phyloP scores from a whole-genome alignment of 164 flowering plant genomes.

The Platanus orientalis region DNA sequence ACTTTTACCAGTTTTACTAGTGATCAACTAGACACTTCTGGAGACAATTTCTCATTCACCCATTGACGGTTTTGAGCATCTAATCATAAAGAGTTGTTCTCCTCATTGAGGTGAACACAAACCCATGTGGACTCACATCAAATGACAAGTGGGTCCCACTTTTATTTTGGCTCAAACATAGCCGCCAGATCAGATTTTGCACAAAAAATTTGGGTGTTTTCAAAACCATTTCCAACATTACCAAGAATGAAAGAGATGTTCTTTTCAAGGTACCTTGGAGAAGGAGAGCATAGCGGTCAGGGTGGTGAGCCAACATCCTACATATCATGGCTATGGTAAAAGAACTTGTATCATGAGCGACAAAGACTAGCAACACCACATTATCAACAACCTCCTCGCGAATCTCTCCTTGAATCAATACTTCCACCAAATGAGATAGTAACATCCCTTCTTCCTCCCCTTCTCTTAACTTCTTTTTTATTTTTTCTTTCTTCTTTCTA shows the following conservation, averaged over 20 bases:
- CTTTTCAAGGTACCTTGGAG: constrained; percentile 40
- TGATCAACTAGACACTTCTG: too few species aligned
- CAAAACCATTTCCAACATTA: too few species aligned
- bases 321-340: constrained; percentile 69
- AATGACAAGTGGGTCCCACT: too few species aligned
- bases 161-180: too few species aligned
- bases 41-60: too few species aligned
- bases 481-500: constrained; percentile 37
- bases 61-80: too few species aligned
- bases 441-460: constrained; percentile 29
- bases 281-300: constrained; percentile 37
- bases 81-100: too few species aligned
- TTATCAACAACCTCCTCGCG: constrained; percentile 69
- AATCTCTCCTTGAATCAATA: constrained; percentile 49
- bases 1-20: too few species aligned
- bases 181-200: too few species aligned
- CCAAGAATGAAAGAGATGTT: not conserved
- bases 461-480: constrained; percentile 17
- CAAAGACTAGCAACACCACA: constrained; percentile 64
- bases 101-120: too few species aligned
- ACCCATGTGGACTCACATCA: too few species aligned
- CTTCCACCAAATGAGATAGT: constrained; percentile 36
- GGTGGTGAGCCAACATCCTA: constrained; percentile 62
- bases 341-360: constrained; percentile 80
- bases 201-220: too few species aligned